Conservation (phyloP, 2,329 filamentous ascomycete species). For the Penicillium palitans region DNA sequence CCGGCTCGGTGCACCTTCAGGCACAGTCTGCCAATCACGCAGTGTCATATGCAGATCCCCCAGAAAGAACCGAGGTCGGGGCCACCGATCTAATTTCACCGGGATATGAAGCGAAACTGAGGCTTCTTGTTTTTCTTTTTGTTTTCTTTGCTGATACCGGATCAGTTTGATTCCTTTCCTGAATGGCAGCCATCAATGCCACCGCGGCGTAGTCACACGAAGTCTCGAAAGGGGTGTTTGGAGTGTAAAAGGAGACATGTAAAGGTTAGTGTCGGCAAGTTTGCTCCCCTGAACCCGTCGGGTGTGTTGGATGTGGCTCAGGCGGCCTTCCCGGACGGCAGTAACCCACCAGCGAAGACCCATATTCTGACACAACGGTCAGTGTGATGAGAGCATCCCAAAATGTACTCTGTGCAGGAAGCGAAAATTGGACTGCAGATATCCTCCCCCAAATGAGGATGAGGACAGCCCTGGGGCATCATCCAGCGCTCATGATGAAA, state of each 20-base stretch:
- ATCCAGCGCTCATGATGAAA: conserved; percentile 23
- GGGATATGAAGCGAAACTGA: background rate
- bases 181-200: conserved; percentile 26
- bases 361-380: conserved; percentile 7
- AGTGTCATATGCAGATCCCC: conserved; percentile 4
- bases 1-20: too few relatives aligned
- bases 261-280: conserved; percentile 31
- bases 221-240: conserved; percentile 42
- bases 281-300: background rate
- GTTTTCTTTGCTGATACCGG: background rate
- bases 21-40: background rate
- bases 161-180: background rate
- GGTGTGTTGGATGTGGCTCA: background rate
- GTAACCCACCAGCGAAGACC: background rate
- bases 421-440: conserved; percentile 40
- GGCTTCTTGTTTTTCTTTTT: background rate
- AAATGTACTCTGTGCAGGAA: conserved; percentile 40
- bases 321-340: background rate
- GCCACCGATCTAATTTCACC: background rate
- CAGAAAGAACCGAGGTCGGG: conserved; percentile 10
- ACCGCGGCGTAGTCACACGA: conserved; percentile 39
- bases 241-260: conserved; percentile 44
- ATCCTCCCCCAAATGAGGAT: conserved; percentile 28
- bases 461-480: conserved; percentile 26
- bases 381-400: conserved; percentile 43